A percentile compares a stretch with the other conserved stretches of the same genome.
These are phyloP conservation scores for Tolypocladium pustulatum DNA, from an alignment of 2,329 filamentous ascomycete species.

Conservation along the genomic window DNA sequence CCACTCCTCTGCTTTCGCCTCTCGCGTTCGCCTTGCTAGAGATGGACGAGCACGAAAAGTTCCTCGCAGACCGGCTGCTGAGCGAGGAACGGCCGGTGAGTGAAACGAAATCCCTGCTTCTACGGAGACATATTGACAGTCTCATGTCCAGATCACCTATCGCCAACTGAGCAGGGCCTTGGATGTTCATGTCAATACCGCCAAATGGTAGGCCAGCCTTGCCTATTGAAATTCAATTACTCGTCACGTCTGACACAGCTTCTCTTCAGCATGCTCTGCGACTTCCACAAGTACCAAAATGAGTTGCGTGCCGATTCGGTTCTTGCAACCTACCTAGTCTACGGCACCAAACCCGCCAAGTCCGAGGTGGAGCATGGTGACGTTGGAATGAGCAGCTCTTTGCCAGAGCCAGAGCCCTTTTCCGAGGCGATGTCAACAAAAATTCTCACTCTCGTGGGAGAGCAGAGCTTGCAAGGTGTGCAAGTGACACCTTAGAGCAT, in stretches of 20 bases:
- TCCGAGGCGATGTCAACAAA: constrained; percentile 42
- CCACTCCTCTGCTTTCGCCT: background rate
- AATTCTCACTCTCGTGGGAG: constrained; percentile 56
- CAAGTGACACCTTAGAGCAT: background rate
- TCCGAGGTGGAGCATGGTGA: constrained; percentile 43
- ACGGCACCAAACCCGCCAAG: constrained; percentile 48
- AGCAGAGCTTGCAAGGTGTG: constrained; percentile 62
- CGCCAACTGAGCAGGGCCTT: constrained; percentile 72
- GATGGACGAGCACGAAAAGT: constrained; percentile 58
- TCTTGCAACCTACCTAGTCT: constrained; percentile 88
- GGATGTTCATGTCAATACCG: constrained; percentile 73
- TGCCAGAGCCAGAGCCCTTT: constrained; percentile 35
- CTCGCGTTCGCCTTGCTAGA: background rate
- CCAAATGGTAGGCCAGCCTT: constrained; percentile 61
- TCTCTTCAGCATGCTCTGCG: constrained; percentile 66
- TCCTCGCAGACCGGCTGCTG: constrained; percentile 65
- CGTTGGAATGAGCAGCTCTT: constrained; percentile 59
- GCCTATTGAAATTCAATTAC: constrained; percentile 12
- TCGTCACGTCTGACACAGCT: background rate
- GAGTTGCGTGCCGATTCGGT: constrained; percentile 65
- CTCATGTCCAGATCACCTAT: constrained; percentile 63
- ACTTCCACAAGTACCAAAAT: constrained; percentile 78
- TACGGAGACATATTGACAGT: background rate
- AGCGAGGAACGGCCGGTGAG: constrained; percentile 64
- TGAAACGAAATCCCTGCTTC: constrained; percentile 1